Conservation (phyloP, 352 stramenopile species). For the Phytophthora citrophthora region DNA sequence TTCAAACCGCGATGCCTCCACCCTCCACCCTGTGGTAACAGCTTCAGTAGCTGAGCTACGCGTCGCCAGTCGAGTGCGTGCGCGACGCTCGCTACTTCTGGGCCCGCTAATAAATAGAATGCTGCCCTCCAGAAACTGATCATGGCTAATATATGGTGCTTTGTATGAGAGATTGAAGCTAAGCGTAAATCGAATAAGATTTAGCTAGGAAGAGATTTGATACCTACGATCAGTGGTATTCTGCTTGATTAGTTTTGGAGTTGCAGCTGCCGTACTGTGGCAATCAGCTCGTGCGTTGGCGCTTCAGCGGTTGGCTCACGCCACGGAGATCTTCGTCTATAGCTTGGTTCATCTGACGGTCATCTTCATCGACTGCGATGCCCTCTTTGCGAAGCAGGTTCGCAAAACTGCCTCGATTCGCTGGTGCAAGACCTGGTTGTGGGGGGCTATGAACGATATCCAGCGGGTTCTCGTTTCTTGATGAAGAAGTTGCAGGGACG, state of each 20-base stretch:
- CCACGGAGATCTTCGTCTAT: slow-evolving; percentile 51
- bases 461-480: slow-evolving; percentile 8
- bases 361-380: slow-evolving; percentile 57
- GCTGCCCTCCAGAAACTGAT: slow-evolving; percentile 30
- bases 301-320: slow-evolving; percentile 24
- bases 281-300: slow-evolving; percentile 9
- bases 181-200: slow-evolving; percentile 6
- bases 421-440: slow-evolving; percentile 44
- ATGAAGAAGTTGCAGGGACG: slow-evolving; percentile 1
- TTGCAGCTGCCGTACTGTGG: slow-evolving; percentile 4
- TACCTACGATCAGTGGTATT: background rate
- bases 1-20: background rate
- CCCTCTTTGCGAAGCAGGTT: slow-evolving; percentile 53
- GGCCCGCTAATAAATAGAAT: slow-evolving; percentile 36
- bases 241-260: background rate
- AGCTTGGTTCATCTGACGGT: slow-evolving; percentile 33
- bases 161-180: slow-evolving; percentile 30
- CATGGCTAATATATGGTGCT: slow-evolving; percentile 10
- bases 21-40: background rate
- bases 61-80: slow-evolving; percentile 2
- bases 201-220: background rate
- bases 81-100: slow-evolving; percentile 16
- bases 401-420: slow-evolving; percentile 50
- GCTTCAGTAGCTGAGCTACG: no score
- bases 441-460: slow-evolving; percentile 12